Evolutionary conservation across 2,329 filamentous ascomycete species (phyloP).

Genomic region (Ceratocystis colombiana): DNA sequence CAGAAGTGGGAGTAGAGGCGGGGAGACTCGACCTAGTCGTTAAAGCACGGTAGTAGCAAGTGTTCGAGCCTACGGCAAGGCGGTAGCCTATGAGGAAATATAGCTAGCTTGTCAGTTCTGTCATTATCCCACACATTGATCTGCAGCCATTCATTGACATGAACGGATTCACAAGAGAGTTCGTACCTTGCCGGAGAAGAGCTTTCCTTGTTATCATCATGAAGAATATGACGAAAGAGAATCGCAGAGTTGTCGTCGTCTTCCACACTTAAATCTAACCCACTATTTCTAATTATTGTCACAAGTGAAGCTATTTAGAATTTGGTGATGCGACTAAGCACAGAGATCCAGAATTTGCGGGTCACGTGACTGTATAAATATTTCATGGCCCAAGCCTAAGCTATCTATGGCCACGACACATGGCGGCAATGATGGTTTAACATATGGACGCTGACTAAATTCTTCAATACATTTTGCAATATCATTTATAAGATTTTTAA

Average conservation of each 20-base stretch:
- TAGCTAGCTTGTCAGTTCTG: background rate
- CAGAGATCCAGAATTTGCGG: conserved; percentile 17
- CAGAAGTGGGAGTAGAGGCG: background rate
- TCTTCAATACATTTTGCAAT: too few species aligned
- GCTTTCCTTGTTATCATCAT: conserved; percentile 48
- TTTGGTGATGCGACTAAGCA: conserved; percentile 24
- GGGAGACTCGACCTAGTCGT: conserved; percentile 8
- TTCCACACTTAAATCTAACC: background rate
- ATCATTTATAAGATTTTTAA: too few species aligned
- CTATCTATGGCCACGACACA: too few species aligned
- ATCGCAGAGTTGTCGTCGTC: conserved; percentile 9
- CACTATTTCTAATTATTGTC: conserved; percentile 17
- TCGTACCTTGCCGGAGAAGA: conserved; percentile 46
- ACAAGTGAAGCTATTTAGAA: conserved; percentile 18
- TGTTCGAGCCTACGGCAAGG: conserved; percentile 14
- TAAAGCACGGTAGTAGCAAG: conserved; percentile 14
- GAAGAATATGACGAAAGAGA: background rate
- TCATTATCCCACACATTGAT: background rate
- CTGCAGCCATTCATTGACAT: background rate
- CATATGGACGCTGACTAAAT: too few species aligned
- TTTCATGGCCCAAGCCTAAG: background rate
- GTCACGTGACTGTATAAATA: conserved; percentile 22
- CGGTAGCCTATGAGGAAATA: conserved; percentile 17
- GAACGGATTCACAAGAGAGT: background rate
- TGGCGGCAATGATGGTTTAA: background rate